phyloP scores from a whole-genome alignment of 108 stramenopile species.

The Stephanodiscus minutulus region DNA sequence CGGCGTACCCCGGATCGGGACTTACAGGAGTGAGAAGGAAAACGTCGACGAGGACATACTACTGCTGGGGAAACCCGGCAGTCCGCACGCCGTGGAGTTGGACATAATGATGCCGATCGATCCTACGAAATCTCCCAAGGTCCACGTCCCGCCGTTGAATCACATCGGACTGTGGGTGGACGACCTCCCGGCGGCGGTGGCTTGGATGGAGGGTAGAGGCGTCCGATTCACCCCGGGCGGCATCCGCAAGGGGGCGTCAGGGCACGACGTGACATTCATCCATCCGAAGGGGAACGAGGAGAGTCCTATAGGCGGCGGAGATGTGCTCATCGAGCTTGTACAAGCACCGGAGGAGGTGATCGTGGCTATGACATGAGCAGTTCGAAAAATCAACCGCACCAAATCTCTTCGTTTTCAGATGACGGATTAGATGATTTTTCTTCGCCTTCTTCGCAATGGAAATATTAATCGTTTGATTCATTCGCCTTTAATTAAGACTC shows the following conservation, averaged over 20 bases:
- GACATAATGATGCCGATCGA: slow-evolving; percentile 98
- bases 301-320: slow-evolving; percentile 87
- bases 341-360: slow-evolving; percentile 96
- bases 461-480: too few species aligned
- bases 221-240: slow-evolving; percentile 45
- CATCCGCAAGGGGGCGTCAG: slow-evolving; percentile 94
- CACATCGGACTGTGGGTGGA: slow-evolving; percentile 99
- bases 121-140: slow-evolving; percentile 76
- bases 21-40: slow-evolving; percentile 78
- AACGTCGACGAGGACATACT: slow-evolving; percentile 98
- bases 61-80: slow-evolving; percentile 62
- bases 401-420: background rate
- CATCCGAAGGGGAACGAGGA: slow-evolving; percentile 96
- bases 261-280: slow-evolving; percentile 95
- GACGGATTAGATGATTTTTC: background rate
- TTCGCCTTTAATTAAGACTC: too few species aligned
- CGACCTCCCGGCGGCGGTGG: slow-evolving; percentile 80
- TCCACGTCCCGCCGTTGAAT: slow-evolving; percentile 92
- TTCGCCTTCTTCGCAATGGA: too few species aligned
- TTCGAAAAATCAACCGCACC: background rate
- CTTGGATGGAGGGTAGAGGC: slow-evolving; percentile 84
- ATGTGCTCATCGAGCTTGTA: slow-evolving; percentile 96
- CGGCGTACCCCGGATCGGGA: slow-evolving; percentile 73
- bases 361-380: slow-evolving; percentile 16
- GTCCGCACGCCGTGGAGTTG: slow-evolving; percentile 86